Conservation (phyloP, 2,329 filamentous ascomycete genomes). For the Dichotomopilus funicola region DNA sequence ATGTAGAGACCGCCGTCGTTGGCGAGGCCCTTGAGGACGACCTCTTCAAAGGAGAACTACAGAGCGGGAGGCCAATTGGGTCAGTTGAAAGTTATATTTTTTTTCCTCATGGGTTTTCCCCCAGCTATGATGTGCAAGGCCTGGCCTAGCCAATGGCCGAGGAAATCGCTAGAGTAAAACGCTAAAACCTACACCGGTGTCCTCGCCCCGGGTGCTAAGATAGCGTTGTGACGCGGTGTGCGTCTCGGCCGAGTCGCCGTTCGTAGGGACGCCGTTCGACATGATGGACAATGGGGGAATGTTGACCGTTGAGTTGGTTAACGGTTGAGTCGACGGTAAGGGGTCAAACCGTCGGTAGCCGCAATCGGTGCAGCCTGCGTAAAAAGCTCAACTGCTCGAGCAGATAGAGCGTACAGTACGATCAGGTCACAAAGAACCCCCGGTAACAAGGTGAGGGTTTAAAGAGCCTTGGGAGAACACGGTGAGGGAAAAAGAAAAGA, state of each 20-base stretch:
- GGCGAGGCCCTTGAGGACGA: conserved; percentile 82
- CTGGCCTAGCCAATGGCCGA: no score
- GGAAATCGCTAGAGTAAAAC: not conserved
- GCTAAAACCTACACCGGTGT: conserved; percentile 36
- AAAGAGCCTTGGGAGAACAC: not conserved
- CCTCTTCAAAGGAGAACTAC: conserved; percentile 83
- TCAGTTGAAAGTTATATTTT: conserved; percentile 8
- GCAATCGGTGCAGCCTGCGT: no score
- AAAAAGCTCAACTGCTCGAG: conserved; percentile 1
- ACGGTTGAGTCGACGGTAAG: not conserved
- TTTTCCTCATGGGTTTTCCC: no score
- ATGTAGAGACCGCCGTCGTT: conserved; percentile 85
- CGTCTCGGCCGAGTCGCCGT: conserved; percentile 30
- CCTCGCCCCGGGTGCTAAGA: conserved; percentile 45
- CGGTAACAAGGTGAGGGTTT: no score
- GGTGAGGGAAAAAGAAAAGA: not conserved
- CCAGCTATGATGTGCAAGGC: no score
- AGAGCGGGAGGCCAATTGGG: not conserved
- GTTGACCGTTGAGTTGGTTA: not conserved
- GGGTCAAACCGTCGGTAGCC: not conserved
- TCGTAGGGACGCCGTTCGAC: conserved; percentile 36
- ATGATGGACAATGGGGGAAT: conserved; percentile 27
- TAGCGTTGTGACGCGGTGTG: conserved; percentile 44
- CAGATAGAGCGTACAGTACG: no score
- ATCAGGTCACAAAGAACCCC: no score